These are phyloP conservation scores for Kingdonia uniflora DNA, from an alignment of 164 flowering plant species.

Conservation along the genomic window DNA sequence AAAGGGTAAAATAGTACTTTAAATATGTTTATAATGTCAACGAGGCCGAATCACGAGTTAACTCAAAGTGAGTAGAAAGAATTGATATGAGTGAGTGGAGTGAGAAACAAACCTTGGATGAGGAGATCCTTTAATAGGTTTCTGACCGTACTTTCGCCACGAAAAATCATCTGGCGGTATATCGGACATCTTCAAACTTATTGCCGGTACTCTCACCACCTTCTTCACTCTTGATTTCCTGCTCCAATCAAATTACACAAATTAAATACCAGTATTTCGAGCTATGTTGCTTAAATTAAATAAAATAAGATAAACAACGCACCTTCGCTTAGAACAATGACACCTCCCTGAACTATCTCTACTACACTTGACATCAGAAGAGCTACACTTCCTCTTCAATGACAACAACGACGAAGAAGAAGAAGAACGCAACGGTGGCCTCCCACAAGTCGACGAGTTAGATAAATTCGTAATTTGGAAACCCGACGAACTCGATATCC, in stretches of 20 bases:
- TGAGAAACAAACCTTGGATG: slow-evolving; percentile 60
- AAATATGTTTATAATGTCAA: neutral
- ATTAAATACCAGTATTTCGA: neutral
- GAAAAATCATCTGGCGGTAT: slow-evolving; percentile 90
- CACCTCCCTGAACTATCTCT: slow-evolving; percentile 37
- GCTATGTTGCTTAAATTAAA: neutral
- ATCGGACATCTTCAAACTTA: slow-evolving; percentile 78
- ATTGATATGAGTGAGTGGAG: neutral
- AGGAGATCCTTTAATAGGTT: slow-evolving; percentile 91
- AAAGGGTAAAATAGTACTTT: neutral
- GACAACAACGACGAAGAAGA: slow-evolving; percentile 26
- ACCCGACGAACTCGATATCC: slow-evolving; percentile 14
- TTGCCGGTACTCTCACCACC: slow-evolving; percentile 70
- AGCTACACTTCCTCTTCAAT: slow-evolving; percentile 54
- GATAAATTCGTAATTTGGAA: slow-evolving; percentile 22
- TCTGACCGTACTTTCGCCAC: slow-evolving; percentile 95
- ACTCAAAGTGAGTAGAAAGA: neutral
- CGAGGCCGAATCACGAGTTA: neutral
- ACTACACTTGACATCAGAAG: slow-evolving; percentile 39
- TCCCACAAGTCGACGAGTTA: slow-evolving; percentile 22
- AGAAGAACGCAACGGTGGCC: slow-evolving; percentile 38
- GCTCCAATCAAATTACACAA: neutral
- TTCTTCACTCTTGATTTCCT: slow-evolving; percentile 68
- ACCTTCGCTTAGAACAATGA: slow-evolving; percentile 82
- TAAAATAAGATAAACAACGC: neutral